Base-by-base conservation (phyloP, 2,329 filamentous ascomycete species). In the Lachnellula willkommii region DNA sequence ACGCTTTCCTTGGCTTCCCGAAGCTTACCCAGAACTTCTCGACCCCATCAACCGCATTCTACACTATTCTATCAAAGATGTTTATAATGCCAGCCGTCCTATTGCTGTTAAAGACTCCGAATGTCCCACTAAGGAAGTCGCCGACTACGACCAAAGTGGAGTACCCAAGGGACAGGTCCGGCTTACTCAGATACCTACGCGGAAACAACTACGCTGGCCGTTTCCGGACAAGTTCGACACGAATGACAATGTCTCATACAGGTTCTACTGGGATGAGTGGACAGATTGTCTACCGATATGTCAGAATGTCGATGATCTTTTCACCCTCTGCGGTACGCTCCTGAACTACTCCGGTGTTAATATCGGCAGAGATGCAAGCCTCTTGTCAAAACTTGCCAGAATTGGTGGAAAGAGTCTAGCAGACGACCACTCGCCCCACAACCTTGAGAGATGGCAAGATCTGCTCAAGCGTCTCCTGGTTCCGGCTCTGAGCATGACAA, bases 261-360 rank as follows among this genome's bases (percentile, higher is more conserved):
- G 88, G 36, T 97, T 95, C 69, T 99, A 99, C 71, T 96, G 94
- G 85, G 91, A 96, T 57, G 94, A 97, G 64, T 99, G 94, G 94
- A 80, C 85, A 2, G 93, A 97, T 71, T 95, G 94, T 61, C 80
- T 99, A 47, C 95, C 94, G 0, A 75, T 96, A 20, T 99, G 94
- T 68, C 92, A 95, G 69, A 88, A 79, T 1, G 84, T 96, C 5
- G 90, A 96, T 60, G 94, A 99, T 68, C 80, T 99, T 14, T 94
- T 97, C 70, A 85, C 87, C 2, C 81, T 96, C 0, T 95, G 91
- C 71, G 82, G 84, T 56, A 92, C 90, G 1, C 80, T 99, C 22
- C 76, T 96, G 47, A 95, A 94, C 62, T 75, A 93, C 24, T 88
- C 92, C 0, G 93, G 94, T 2, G 85, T 95, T 60, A 91, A 90